Base-by-base conservation (phyloP, 768 basidiomycete genomes). In the Pleurotus tuber-regium region DNA sequence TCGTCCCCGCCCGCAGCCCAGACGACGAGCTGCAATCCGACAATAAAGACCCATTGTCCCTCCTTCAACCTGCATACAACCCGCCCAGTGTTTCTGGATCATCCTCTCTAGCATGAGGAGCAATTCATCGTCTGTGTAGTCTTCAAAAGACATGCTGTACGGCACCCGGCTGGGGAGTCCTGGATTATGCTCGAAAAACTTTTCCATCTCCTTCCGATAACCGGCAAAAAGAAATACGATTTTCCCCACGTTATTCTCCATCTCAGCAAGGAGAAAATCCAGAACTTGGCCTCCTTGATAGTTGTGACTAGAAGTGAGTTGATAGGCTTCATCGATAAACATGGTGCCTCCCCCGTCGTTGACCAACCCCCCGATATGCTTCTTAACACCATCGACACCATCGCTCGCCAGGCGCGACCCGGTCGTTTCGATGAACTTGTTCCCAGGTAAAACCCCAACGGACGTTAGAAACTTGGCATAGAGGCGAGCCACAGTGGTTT, bases 161-260 rank as follows among this genome's bases (percentile, higher is more conserved):
- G 86, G 87, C 7, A 88, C 80, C n/a, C 86, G 82, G 64, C 85
- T 86, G 6, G 67, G 65, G 10, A 88, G 62, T 1, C 86, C 86
- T 2, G 86, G 85, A 57, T 88, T 87, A 54, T 86, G 85, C 54
- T 87, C 85, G 53, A 88, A 87, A 67, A 88, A 88, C 38, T 74
- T 80, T 56, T 88, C 86, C 87, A 88, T 87, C 63, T 88, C 71
- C 49, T 78, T 82, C 61, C 69, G 77, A 61, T 88, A 88, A 3
- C 86, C 86, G 0, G 87, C 86, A 2, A 88, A 69, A 49, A 88
- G 79, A 65, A 88, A 88, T 9, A 86, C 81, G 4, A 87, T 56
- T 4, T 68, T 79, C 4, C 84, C 87, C 3, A 82, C 71, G 28
- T 76, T 73, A 59, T 87, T 87, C 58, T 87, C 85, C 82, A 88